Conservation (phyloP, 352 stramenopile genomes). For the Hyaloperonospora arabidopsidis region DNA sequence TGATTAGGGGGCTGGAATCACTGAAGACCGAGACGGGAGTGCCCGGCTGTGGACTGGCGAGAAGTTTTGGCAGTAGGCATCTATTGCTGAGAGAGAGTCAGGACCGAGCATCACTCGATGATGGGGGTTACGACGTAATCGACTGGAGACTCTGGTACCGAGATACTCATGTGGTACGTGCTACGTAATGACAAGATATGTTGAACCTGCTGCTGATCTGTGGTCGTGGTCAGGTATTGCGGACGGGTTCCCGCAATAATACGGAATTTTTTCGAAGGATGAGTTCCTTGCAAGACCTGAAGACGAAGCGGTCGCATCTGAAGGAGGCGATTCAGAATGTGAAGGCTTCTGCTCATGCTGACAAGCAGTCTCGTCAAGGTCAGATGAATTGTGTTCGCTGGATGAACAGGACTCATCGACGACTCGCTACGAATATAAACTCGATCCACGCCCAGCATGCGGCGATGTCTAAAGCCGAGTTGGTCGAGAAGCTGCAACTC, state of each 20-base stretch:
- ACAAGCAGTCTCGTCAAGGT: slow-evolving; percentile 41
- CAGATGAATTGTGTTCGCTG: slow-evolving; percentile 64
- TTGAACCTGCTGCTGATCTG: too few species aligned
- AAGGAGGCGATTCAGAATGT: slow-evolving; percentile 41
- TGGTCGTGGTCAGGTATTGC: too few species aligned
- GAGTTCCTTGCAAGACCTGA: slow-evolving; percentile 37
- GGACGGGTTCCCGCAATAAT: slow-evolving; percentile 12
- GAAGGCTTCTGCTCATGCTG: slow-evolving; percentile 36
- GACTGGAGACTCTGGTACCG: slow-evolving; percentile 55
- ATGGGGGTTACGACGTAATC: slow-evolving; percentile 11
- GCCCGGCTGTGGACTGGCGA: slow-evolving; percentile 23
- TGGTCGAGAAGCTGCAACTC: slow-evolving; percentile 35
- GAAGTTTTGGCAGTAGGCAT: slow-evolving; percentile 29
- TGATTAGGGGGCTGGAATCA: slow-evolving; percentile 19
- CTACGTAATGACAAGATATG: not conserved
- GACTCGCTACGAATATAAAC: slow-evolving; percentile 30
- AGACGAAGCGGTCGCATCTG: slow-evolving; percentile 38
- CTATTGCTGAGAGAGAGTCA: slow-evolving; percentile 13
- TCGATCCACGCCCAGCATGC: slow-evolving; percentile 32
- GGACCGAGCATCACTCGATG: not conserved
- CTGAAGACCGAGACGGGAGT: slow-evolving; percentile 16
- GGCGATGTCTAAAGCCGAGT: slow-evolving; percentile 41
- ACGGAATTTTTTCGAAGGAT: slow-evolving; percentile 32
- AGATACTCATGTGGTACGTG: slow-evolving; percentile 39
- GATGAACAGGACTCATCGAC: slow-evolving; percentile 55